Conservation (phyloP, 257 asterid species). For the Vinca minor region DNA sequence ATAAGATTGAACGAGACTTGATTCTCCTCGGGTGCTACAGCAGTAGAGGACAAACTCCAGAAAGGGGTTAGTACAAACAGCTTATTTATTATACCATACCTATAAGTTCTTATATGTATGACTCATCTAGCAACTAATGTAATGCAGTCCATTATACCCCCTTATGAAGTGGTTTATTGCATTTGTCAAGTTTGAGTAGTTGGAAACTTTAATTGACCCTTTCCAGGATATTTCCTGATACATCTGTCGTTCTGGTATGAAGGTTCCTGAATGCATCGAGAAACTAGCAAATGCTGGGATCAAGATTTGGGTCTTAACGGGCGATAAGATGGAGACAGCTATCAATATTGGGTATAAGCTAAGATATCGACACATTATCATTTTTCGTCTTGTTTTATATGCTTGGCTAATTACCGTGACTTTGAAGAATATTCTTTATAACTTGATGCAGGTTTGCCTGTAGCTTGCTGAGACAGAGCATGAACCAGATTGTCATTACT, state of each 20-base stretch:
- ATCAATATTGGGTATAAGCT: constrained; percentile 74
- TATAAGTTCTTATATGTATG: background rate
- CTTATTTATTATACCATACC: background rate
- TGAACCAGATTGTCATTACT: constrained; percentile 75
- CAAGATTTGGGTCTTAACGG: constrained; percentile 94
- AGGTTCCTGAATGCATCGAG: constrained; percentile 95
- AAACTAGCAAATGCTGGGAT: constrained; percentile 82
- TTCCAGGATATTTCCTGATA: constrained; percentile 1
- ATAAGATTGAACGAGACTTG: constrained; percentile 65
- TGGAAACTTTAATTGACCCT: background rate
- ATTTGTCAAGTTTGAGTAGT: background rate
- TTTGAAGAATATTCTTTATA: constrained; percentile 15
- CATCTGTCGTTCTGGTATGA: constrained; percentile 18
- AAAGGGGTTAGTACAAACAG: constrained; percentile 61
- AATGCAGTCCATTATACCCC: background rate
- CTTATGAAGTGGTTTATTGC: background rate
- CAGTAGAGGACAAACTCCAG: constrained; percentile 95
- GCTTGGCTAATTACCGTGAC: background rate
- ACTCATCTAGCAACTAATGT: background rate
- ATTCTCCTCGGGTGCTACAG: constrained; percentile 91
- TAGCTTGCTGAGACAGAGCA: constrained; percentile 77
- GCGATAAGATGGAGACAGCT: constrained; percentile 99
- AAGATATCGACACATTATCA: constrained; percentile 1
- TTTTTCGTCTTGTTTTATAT: background rate
- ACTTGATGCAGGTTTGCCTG: constrained; percentile 61